Evolutionary conservation across 2,329 filamentous ascomycete genomes (phyloP).

Genomic region (Cryphonectria naterciae): DNA sequence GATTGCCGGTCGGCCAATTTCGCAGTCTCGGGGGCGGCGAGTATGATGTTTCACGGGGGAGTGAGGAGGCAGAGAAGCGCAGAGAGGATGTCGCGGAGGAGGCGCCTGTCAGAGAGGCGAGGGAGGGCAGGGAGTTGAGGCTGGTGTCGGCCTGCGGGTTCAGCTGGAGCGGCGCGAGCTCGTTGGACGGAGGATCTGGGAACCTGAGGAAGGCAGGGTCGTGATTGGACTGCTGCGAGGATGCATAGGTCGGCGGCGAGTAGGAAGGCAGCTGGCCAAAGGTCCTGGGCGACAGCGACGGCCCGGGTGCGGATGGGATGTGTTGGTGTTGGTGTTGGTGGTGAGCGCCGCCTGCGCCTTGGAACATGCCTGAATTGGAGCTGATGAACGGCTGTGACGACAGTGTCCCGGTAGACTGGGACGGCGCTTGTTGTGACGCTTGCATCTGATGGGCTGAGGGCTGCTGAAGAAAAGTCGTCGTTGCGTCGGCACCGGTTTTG

Average conservation of each 20-base stretch:
- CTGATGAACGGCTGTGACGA: slow-evolving; percentile 32
- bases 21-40: slow-evolving; percentile 34
- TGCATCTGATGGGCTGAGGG: slow-evolving; percentile 29
- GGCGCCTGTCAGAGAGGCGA: slow-evolving; percentile 45
- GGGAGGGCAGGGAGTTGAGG: slow-evolving; percentile 45
- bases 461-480: slow-evolving; percentile 7
- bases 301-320: slow-evolving; percentile 22
- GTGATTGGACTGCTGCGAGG: slow-evolving; percentile 37
- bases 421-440: slow-evolving; percentile 30
- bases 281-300: slow-evolving; percentile 31
- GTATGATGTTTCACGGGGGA: slow-evolving; percentile 28
- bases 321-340: neutral
- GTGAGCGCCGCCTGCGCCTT: slow-evolving; percentile 19
- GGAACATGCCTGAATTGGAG: slow-evolving; percentile 18
- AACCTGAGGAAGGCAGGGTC: slow-evolving; percentile 40
- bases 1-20: slow-evolving; percentile 55
- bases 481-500: slow-evolving; percentile 8
- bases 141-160: slow-evolving; percentile 34
- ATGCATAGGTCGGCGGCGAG: slow-evolving; percentile 43
- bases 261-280: slow-evolving; percentile 37
- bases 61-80: slow-evolving; percentile 35
- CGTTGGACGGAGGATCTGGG: slow-evolving; percentile 41
- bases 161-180: slow-evolving; percentile 49
- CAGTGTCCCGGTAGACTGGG: slow-evolving; percentile 19
- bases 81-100: slow-evolving; percentile 25